Base-by-base conservation (phyloP, 768 basidiomycete genomes). In the Leccinum broughii region DNA sequence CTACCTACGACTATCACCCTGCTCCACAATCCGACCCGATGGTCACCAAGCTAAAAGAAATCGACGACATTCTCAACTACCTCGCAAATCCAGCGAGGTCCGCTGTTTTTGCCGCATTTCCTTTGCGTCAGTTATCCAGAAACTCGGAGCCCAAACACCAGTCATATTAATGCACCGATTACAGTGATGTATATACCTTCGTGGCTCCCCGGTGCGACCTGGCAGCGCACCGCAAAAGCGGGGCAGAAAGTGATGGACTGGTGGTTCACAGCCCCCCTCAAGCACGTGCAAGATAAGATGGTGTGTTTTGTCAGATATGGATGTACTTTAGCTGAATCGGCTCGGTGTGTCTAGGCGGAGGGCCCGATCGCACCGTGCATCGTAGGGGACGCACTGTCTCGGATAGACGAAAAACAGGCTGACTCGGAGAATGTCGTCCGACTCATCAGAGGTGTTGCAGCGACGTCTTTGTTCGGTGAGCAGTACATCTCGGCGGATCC, bases 1-100 rank as follows among this genome's bases (percentile, higher is more conserved):
- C 57, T 13, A 62, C 61, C 24, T 59, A 59, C 4, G 61, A 59
- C 32, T 59, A 61, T 26, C 61, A 62, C 20, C 57, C 49, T 14
- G 57, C 53, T 28, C 57, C 57, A 0, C 57, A 48, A 26, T 54
- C 58, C 39, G 61, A 62, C 20, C 61, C 61, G 53, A 59, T 62
- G 61, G 61, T 62, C 10, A 30, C 35, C 24, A 62, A 59, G 20
- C 22, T 62, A 30, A 54, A 50, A 11, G 24, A 59, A 2, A 49
- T 62, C n/a, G 54, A 54, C 1, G 52, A 14, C 3, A 39, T 54
- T 20, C 37, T 37, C 26, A 41, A 54, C n/a, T 32, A 53, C 9
- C 49, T 62, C 9, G 6, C 59, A 11, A 48, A 49, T 3, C 61
- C 58, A 6, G 32, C 11, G 0, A 32, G 41, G 20, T 60, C 61